phyloP scores from a whole-genome alignment of 225 moss, liverwort and hornwort species.

The Takakia lepidozioides region DNA sequence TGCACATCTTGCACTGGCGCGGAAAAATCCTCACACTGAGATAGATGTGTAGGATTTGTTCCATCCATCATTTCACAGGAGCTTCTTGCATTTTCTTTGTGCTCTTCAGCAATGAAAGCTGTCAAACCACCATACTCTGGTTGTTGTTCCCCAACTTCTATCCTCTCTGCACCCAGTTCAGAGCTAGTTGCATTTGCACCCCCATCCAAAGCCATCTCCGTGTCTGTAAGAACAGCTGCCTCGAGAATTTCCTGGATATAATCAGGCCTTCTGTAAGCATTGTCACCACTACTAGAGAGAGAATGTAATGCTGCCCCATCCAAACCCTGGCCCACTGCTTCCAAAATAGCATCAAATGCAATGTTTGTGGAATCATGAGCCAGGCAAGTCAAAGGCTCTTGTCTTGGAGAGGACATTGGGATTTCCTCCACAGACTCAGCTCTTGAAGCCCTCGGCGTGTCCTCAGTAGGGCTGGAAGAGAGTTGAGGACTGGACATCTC shows the following conservation, averaged over 20 bases:
- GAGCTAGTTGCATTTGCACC: constrained; percentile 9
- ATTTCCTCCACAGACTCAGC: constrained; percentile 29
- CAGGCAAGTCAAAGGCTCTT: constrained; percentile 10
- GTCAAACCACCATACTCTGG: constrained; percentile 12
- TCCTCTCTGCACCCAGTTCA: constrained; percentile 20
- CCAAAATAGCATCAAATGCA: constrained; percentile 42
- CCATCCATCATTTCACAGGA: background rate
- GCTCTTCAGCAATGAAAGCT: constrained; percentile 1
- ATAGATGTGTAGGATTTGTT: constrained; percentile 1
- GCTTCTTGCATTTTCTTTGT: constrained; percentile 1
- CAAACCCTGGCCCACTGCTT: constrained; percentile 28
- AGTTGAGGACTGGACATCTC: constrained; percentile 14
- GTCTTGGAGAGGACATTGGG: too few species aligned
- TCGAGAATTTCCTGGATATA: constrained; percentile 55
- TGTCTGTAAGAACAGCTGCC: constrained; percentile 47
- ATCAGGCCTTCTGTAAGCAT: constrained; percentile 34
- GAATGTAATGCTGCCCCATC: constrained; percentile 8
- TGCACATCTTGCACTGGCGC: constrained; percentile 23
- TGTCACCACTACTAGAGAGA: constrained; percentile 5
- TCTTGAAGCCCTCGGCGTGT: constrained; percentile 12
- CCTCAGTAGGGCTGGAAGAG: constrained; percentile 17
- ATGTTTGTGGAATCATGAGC: constrained; percentile 43
- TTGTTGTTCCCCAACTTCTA: constrained; percentile 20
- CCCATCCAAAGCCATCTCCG: constrained; percentile 34
- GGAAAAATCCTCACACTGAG: constrained; percentile 4